phyloP scores from a whole-genome alignment of 1,139 yeast genomes.

The Debaryomyces nepalensis region DNA sequence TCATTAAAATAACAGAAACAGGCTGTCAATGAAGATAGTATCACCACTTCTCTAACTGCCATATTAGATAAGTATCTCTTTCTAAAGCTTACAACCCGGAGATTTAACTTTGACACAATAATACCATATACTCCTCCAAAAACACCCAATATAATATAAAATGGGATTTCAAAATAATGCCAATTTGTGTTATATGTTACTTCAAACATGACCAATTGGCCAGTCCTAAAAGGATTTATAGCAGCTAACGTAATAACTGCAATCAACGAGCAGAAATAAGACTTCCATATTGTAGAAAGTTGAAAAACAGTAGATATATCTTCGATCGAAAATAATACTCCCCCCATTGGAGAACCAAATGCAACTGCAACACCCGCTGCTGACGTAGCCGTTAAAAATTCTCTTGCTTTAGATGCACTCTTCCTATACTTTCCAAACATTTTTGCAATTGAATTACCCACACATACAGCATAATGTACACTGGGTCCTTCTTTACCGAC shows the following conservation, averaged over 20 bases:
- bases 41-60: constrained; percentile 73
- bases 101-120: constrained; percentile 75
- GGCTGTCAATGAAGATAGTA: constrained; percentile 73
- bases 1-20: constrained; percentile 81
- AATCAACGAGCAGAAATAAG: constrained; percentile 87
- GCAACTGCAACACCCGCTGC: constrained; percentile 81
- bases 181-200: constrained; percentile 85
- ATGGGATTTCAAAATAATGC: constrained; percentile 85
- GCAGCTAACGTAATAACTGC: constrained; percentile 81
- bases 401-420: constrained; percentile 57
- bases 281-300: constrained; percentile 83
- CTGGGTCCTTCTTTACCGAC: constrained; percentile 89
- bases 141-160: constrained; percentile 76
- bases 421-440: constrained; percentile 49
- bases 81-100: constrained; percentile 78
- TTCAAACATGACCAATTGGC: constrained; percentile 90
- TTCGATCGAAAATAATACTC: constrained; percentile 71
- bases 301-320: constrained; percentile 77
- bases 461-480: constrained; percentile 85
- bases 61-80: constrained; percentile 62
- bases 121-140: constrained; percentile 95
- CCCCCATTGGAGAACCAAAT: constrained; percentile 76
- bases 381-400: constrained; percentile 61
- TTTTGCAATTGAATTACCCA: constrained; percentile 68
- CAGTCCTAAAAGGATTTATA: constrained; percentile 90